Evolutionary conservation across 2,329 filamentous ascomycete species (phyloP).

Genomic region (Trichophyton verrucosum): DNA sequence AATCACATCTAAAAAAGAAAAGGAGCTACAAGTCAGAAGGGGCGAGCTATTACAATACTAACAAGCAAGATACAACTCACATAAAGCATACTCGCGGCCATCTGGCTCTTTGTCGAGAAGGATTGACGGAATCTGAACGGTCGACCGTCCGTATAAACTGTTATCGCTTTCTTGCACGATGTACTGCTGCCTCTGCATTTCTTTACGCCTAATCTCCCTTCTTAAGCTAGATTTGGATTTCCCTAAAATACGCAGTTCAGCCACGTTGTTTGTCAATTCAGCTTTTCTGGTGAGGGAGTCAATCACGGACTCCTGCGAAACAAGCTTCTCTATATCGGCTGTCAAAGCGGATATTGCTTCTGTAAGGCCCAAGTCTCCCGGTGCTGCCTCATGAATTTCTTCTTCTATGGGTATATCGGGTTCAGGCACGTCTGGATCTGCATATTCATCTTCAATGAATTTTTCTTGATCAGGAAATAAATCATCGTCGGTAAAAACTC

Average conservation of each 20-base stretch:
- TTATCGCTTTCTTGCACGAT: slow-evolving; percentile 97
- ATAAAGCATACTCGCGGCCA: slow-evolving; percentile 84
- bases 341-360: slow-evolving; percentile 86
- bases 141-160: slow-evolving; percentile 83
- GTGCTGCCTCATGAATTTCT: slow-evolving; percentile 84
- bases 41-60: not conserved
- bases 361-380: slow-evolving; percentile 81
- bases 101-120: slow-evolving; percentile 87
- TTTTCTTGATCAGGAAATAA: slow-evolving; percentile 72
- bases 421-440: slow-evolving; percentile 51
- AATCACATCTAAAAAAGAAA: slow-evolving; percentile 53
- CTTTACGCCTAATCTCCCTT: slow-evolving; percentile 82
- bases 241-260: slow-evolving; percentile 77
- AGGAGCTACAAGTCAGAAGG: not conserved
- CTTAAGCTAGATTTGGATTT: slow-evolving; percentile 92
- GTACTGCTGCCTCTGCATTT: slow-evolving; percentile 92
- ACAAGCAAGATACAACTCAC: slow-evolving; percentile 30
- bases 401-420: slow-evolving; percentile 56
- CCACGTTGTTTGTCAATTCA: slow-evolving; percentile 91
- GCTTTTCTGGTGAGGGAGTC: slow-evolving; percentile 88
- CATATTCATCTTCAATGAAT: slow-evolving; percentile 73
- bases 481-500: slow-evolving; percentile 88
- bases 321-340: slow-evolving; percentile 77
- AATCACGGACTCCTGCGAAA: slow-evolving; percentile 77
- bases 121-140: slow-evolving; percentile 79